A percentile compares a stretch with the other conserved stretches of the same genome.
phyloP scores from a whole-genome alignment of 140 eudicot species.

The Stevia rebaudiana region DNA sequence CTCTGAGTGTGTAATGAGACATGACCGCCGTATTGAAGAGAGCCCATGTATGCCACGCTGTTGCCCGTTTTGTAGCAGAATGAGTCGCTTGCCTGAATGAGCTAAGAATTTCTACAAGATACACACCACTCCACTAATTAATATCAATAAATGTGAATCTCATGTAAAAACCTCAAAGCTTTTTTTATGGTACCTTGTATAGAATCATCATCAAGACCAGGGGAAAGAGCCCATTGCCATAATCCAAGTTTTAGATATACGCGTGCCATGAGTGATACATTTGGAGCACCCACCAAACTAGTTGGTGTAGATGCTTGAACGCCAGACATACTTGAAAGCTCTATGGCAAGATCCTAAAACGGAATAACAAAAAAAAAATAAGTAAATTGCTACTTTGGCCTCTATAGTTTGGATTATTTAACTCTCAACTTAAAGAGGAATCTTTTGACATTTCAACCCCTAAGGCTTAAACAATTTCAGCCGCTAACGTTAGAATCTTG shows the following conservation, averaged over 20 bases:
- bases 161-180: not conserved
- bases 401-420: no score
- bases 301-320: slow-evolving; percentile 40
- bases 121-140: not conserved
- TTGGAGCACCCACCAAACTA: slow-evolving; percentile 34
- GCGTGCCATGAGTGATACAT: slow-evolving; percentile 71
- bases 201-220: slow-evolving; percentile 84
- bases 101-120: slow-evolving; percentile 58
- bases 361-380: not conserved
- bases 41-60: slow-evolving; percentile 99
- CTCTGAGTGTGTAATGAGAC: slow-evolving; percentile 90
- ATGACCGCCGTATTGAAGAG: slow-evolving; percentile 96
- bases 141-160: not conserved
- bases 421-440: no score
- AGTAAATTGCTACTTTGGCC: no score
- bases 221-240: slow-evolving; percentile 94
- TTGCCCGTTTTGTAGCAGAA: slow-evolving; percentile 80
- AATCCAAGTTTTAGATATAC: slow-evolving; percentile 79
- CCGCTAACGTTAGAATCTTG: no score
- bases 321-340: slow-evolving; percentile 53
- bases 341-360: slow-evolving; percentile 65
- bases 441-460: no score
- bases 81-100: slow-evolving; percentile 78
- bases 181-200: slow-evolving; percentile 58
- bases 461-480: no score